These are phyloP conservation scores for Penicillium sp. DNA, from an alignment of 2,329 filamentous ascomycete species.

Conservation along the genomic window DNA sequence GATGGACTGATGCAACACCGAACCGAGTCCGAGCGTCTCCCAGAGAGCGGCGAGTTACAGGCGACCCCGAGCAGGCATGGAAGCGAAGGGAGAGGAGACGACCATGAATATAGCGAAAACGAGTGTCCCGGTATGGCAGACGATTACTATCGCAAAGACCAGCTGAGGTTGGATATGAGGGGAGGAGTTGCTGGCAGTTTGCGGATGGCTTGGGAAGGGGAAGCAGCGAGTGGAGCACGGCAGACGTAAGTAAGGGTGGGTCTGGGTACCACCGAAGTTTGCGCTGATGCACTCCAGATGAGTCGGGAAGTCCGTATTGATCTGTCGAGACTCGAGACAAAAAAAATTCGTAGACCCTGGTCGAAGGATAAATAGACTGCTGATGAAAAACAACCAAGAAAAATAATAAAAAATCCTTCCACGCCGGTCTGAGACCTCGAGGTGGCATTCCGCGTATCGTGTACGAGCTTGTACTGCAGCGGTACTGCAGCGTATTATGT, in stretches of 20 bases:
- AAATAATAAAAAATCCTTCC: neutral
- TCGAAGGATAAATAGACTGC: too few species aligned
- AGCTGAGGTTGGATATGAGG: neutral
- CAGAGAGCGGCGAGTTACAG: neutral
- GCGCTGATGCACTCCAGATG: too few species aligned
- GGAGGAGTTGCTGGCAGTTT: neutral
- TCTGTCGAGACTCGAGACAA: too few species aligned
- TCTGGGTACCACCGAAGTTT: neutral
- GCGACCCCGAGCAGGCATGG: neutral
- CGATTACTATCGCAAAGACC: too few species aligned
- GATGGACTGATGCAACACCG: neutral
- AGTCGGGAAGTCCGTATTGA: too few species aligned
- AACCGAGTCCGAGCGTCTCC: slow-evolving; percentile 1
- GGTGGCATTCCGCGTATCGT: neutral
- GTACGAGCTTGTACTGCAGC: neutral
- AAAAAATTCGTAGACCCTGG: neutral
- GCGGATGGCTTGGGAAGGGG: neutral
- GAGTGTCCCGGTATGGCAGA: too few species aligned
- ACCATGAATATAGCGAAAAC: neutral
- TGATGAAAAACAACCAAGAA: neutral
- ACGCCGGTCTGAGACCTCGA: neutral
- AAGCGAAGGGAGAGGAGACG: neutral
- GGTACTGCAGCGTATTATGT: neutral
- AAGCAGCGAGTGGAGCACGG: neutral
- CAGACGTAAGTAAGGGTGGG: neutral